Percentiles rank a stretch among this genome's conserved stretches.
Evolutionary conservation across 2,329 filamentous ascomycete species (phyloP).

Genomic region (Trichocomaceae sp.): DNA sequence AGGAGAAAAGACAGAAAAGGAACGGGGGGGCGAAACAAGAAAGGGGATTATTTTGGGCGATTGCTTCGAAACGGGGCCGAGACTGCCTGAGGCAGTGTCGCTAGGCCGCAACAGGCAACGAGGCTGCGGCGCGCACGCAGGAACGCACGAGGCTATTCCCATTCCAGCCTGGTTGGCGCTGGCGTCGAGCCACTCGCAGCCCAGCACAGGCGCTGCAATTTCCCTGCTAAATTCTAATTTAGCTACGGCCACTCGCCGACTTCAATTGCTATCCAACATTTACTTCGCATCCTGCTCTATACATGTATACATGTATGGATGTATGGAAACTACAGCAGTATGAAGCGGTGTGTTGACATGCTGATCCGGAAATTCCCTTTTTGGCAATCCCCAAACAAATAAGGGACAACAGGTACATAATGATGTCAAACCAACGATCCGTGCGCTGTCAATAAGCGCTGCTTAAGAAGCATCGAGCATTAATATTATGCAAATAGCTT

Average conservation of each 20-base stretch:
- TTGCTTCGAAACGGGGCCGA: not conserved
- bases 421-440: not conserved
- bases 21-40: constrained; percentile 6
- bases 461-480: too few species aligned
- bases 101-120: not conserved
- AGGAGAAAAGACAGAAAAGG: constrained; percentile 9
- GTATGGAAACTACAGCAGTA: too few species aligned
- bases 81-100: not conserved
- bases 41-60: not conserved
- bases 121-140: constrained; percentile 2
- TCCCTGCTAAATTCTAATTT: not conserved
- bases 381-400: not conserved
- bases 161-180: not conserved
- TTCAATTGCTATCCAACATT: too few species aligned
- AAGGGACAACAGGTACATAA: too few species aligned
- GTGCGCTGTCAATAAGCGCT: not conserved
- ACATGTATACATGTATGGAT: too few species aligned
- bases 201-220: not conserved
- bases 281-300: too few species aligned
- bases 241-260: too few species aligned
- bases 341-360: not conserved
- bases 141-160: constrained; percentile 1
- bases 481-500: too few species aligned
- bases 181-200: not conserved
- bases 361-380: not conserved